These are phyloP conservation scores for Stagonosporopsis cucurbitacearum DNA, from an alignment of 2,329 filamentous ascomycete species.

Conservation along the genomic window DNA sequence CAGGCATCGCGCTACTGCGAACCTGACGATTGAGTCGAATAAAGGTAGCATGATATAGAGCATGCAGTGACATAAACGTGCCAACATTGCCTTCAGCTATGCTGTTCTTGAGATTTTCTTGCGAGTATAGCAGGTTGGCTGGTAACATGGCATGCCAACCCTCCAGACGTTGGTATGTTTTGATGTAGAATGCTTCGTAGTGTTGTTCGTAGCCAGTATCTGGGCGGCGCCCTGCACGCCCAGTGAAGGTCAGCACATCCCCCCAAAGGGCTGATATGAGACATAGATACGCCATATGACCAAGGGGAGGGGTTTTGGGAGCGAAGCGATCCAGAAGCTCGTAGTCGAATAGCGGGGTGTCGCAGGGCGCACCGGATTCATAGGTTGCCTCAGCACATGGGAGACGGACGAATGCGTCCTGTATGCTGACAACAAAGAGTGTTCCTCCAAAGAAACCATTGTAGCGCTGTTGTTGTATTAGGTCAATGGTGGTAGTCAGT, in stretches of 20 bases:
- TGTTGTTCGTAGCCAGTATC: constrained; percentile 52
- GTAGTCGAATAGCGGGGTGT: constrained; percentile 67
- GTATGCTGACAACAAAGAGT: constrained; percentile 63
- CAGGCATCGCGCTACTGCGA: constrained; percentile 34
- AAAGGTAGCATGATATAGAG: constrained; percentile 69
- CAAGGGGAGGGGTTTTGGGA: constrained; percentile 45
- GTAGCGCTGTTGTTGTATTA: constrained; percentile 57
- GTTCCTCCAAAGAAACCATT: constrained; percentile 62
- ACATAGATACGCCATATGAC: constrained; percentile 65
- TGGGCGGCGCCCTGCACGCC: constrained; percentile 58
- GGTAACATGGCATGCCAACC: constrained; percentile 67
- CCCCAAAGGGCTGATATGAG: constrained; percentile 71
- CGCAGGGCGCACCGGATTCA: constrained; percentile 64
- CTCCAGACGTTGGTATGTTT: constrained; percentile 59
- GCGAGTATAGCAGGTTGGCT: constrained; percentile 59
- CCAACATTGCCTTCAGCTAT: constrained; percentile 62
- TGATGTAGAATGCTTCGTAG: constrained; percentile 61
- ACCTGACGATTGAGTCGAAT: constrained; percentile 70
- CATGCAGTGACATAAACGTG: constrained; percentile 68
- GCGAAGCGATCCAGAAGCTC: constrained; percentile 52
- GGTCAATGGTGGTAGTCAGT: constrained; percentile 40
- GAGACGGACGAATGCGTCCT: constrained; percentile 71
- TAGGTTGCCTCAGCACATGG: constrained; percentile 68
- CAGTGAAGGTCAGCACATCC: constrained; percentile 66
- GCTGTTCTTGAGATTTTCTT: constrained; percentile 64